Percentiles rank a stretch among this genome's conserved stretches.
Conservation (phyloP, 108 stramenopile genomes). For the Parietichytrium sp. region DNA sequence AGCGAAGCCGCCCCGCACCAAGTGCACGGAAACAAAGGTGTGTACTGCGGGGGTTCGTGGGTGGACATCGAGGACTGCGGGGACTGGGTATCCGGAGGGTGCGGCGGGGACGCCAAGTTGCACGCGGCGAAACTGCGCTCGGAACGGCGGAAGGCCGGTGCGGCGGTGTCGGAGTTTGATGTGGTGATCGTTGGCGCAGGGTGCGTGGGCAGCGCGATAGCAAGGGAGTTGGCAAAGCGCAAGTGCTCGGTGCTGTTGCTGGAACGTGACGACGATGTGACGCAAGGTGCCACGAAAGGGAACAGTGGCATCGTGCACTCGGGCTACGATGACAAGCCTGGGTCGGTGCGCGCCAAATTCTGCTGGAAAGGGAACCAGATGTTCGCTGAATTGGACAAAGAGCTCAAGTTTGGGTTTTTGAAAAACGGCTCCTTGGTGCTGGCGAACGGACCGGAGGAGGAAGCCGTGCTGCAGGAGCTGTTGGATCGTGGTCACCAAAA, state of each 20-base stretch:
- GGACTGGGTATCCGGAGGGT: too few relatives aligned
- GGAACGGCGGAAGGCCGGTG: too few relatives aligned
- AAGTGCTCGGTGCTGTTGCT: conserved; percentile 56
- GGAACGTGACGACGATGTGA: conserved; percentile 74
- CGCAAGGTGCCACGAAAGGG: conserved; percentile 72
- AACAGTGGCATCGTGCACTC: conserved; percentile 81
- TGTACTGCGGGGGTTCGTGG: too few relatives aligned
- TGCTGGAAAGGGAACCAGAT: conserved; percentile 80
- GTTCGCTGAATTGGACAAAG: conserved; percentile 73
- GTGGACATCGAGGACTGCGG: too few relatives aligned
- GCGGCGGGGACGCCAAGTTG: too few relatives aligned
- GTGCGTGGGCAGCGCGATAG: conserved; percentile 70
- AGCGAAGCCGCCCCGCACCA: too few relatives aligned
- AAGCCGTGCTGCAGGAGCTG: conserved; percentile 65
- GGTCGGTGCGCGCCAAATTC: conserved; percentile 67
- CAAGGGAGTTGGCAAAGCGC: conserved; percentile 69
- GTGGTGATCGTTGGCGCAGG: conserved; percentile 26
- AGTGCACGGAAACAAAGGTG: too few relatives aligned
- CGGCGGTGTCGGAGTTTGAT: too few relatives aligned
- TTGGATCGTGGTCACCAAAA: conserved; percentile 68
- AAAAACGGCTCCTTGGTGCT: conserved; percentile 73
- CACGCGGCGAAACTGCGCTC: too few relatives aligned
- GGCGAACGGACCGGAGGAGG: conserved; percentile 64
- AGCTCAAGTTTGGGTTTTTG: conserved; percentile 77
- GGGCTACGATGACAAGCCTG: conserved; percentile 78